phyloP scores from a whole-genome alignment of 768 basidiomycete species.

The Gautieria morchelliformis region DNA sequence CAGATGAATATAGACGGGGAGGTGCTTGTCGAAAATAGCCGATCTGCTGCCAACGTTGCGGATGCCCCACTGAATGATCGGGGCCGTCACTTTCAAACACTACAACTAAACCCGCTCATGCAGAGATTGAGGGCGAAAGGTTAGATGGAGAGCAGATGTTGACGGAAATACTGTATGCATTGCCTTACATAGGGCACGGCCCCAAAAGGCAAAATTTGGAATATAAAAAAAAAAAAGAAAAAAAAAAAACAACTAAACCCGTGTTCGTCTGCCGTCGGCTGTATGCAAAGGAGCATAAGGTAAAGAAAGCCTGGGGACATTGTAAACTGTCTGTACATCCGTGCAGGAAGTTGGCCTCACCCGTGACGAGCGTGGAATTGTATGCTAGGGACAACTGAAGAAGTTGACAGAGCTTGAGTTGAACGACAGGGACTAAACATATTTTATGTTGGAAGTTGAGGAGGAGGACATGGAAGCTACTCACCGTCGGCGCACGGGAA shows the following conservation, averaged over 20 bases:
- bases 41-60: background rate
- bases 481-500: background rate
- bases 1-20: background rate
- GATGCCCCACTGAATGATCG: background rate
- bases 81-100: no score
- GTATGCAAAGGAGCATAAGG: background rate
- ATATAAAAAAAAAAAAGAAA: no score
- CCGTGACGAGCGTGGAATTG: background rate
- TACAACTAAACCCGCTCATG: no score
- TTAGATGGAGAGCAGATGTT: no score
- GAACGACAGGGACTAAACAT: no score
- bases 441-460: background rate
- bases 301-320: background rate
- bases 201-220: no score
- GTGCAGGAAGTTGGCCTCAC: background rate
- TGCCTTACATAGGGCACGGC: no score
- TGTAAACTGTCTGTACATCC: no score
- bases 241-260: no score
- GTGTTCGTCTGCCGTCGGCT: no score
- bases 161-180: no score
- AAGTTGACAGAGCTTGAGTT: background rate
- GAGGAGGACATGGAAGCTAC: background rate
- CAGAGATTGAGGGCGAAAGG: no score
- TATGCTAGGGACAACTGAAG: background rate
- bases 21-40: background rate